Conservation (phyloP, 2,329 filamentous ascomycete genomes). For the Sporothrix luriei region DNA sequence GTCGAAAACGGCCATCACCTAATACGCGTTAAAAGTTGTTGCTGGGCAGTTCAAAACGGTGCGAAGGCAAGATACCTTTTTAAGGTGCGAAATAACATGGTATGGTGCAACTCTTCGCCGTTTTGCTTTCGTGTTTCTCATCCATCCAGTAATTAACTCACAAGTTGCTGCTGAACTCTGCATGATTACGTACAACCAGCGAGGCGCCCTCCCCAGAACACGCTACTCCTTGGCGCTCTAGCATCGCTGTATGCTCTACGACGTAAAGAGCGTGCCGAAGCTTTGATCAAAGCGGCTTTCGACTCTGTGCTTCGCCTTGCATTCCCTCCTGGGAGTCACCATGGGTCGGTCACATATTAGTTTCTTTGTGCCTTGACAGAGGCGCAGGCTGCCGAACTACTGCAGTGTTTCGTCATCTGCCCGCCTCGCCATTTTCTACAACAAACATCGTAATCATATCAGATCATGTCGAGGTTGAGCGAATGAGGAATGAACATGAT, state of each 20-base stretch:
- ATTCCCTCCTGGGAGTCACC: neutral
- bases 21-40: neutral
- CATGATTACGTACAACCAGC: neutral
- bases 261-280: neutral
- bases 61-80: neutral
- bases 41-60: neutral
- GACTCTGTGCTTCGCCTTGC: neutral
- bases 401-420: slow-evolving; percentile 23
- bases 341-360: neutral
- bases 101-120: neutral
- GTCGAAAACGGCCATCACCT: neutral
- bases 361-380: slow-evolving; percentile 4
- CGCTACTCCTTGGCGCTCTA: neutral
- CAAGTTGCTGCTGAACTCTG: too few relatives aligned
- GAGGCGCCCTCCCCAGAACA: neutral
- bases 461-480: neutral
- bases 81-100: neutral
- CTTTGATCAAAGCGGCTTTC: neutral
- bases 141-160: neutral
- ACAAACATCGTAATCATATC: neutral
- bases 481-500: neutral
- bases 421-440: neutral
- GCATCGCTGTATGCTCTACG: neutral
- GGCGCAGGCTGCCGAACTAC: slow-evolving; percentile 24
- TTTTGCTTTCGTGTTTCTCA: neutral